These are phyloP conservation scores for Scutellospora calospora DNA, from an alignment of 371 early-diverging fungal genomes.

Conservation along the genomic window DNA sequence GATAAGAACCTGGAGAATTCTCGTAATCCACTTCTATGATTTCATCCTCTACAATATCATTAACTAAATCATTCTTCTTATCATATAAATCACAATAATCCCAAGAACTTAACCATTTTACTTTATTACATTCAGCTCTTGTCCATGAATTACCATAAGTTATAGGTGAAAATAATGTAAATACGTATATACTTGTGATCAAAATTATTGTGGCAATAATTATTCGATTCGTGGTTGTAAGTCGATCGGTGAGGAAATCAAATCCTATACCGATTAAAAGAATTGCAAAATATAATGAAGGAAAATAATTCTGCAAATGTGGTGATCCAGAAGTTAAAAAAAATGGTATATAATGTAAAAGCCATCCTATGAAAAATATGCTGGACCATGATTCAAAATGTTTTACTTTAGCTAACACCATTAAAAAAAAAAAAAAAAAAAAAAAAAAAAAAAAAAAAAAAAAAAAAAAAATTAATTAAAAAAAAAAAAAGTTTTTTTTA, in stretches of 20 bases:
- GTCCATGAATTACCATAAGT: conserved; percentile 88
- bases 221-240: conserved; percentile 63
- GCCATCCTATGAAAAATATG: conserved; percentile 89
- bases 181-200: conserved; percentile 56
- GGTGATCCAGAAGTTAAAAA: conserved; percentile 93
- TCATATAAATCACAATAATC: conserved; percentile 65
- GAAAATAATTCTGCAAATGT: conserved; percentile 98
- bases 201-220: conserved; percentile 59
- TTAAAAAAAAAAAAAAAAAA: too few species aligned
- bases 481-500: too few species aligned
- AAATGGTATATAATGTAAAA: conserved; percentile 94
- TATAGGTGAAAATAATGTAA: conserved; percentile 76
- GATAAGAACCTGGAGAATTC: too few species aligned
- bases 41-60: too few species aligned
- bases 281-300: conserved; percentile 88
- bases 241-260: conserved; percentile 76
- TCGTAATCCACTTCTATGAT: too few species aligned
- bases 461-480: too few species aligned
- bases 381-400: conserved; percentile 74
- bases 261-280: conserved; percentile 73
- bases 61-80: too few species aligned
- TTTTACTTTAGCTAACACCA: not conserved
- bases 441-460: too few species aligned
- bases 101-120: conserved; percentile 90
- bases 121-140: conserved; percentile 66